phyloP scores from a whole-genome alignment of 1,139 yeast species.

The Tardiomyces depauwii region DNA sequence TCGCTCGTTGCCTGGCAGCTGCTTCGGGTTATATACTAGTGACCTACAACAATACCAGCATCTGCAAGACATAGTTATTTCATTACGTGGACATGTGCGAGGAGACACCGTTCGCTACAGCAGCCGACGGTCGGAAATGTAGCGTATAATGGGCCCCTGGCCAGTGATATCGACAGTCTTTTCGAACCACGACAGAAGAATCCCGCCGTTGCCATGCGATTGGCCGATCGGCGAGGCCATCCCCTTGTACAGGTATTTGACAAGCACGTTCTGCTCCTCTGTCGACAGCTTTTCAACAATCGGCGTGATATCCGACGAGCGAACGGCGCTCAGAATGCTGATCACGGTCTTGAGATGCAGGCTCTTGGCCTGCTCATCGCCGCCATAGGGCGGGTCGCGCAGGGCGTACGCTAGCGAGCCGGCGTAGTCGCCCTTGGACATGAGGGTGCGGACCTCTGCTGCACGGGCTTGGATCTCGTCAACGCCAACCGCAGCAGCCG shows the following conservation, averaged over 20 bases:
- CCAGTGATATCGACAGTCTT: conserved; percentile 78
- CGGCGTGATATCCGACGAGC: conserved; percentile 57
- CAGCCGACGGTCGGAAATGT: conserved; percentile 74
- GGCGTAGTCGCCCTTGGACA: conserved; percentile 61
- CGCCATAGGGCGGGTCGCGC: conserved; percentile 74
- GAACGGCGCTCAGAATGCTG: conserved; percentile 63
- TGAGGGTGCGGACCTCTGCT: conserved; percentile 46
- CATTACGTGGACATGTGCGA: not conserved
- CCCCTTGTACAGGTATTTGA: conserved; percentile 78
- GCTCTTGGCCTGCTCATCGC: conserved; percentile 44
- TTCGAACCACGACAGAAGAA: conserved; percentile 83
- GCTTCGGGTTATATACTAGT: too few species aligned
- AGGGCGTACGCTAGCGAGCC: conserved; percentile 58
- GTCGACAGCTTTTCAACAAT: conserved; percentile 47
- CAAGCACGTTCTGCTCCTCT: conserved; percentile 65
- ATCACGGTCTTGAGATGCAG: conserved; percentile 49
- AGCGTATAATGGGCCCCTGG: conserved; percentile 80
- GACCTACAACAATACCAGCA: too few species aligned
- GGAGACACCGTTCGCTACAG: conserved; percentile 31
- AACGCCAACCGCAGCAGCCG: conserved; percentile 31
- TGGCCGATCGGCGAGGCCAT: conserved; percentile 55
- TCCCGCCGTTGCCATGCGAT: conserved; percentile 82
- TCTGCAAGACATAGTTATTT: not conserved
- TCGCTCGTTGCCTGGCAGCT: too few species aligned
- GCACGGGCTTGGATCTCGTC: conserved; percentile 47